Evolutionary conservation across 768 basidiomycete genomes (phyloP).

Genomic region (Kwoniella sp.): DNA sequence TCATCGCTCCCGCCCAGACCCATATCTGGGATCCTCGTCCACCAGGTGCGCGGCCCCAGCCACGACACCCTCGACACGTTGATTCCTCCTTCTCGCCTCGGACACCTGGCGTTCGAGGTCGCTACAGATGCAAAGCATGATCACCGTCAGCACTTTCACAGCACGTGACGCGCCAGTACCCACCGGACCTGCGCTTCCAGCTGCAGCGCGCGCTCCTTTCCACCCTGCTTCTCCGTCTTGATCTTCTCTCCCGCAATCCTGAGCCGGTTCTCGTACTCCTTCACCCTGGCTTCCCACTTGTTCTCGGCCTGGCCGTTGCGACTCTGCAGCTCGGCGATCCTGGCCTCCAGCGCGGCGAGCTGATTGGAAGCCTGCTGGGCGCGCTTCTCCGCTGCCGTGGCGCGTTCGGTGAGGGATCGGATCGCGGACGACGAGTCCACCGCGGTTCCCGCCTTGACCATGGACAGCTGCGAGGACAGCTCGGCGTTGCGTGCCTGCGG

Average conservation of each 20-base stretch:
- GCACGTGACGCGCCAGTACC: slow-evolving; percentile 10
- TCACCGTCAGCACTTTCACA: background rate
- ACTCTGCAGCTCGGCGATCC: slow-evolving; percentile 67
- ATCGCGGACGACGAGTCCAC: slow-evolving; percentile 61
- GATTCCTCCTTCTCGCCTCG: slow-evolving; percentile 66
- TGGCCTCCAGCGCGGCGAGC: slow-evolving; percentile 75
- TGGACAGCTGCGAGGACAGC: slow-evolving; percentile 64
- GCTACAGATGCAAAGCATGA: slow-evolving; percentile 51
- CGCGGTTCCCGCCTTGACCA: slow-evolving; percentile 58
- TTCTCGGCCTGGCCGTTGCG: slow-evolving; percentile 68
- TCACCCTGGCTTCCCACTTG: slow-evolving; percentile 94
- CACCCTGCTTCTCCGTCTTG: slow-evolving; percentile 88
- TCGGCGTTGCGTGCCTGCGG: slow-evolving; percentile 68
- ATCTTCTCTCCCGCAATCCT: slow-evolving; percentile 83
- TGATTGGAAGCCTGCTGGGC: slow-evolving; percentile 80
- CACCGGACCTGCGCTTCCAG: slow-evolving; percentile 47
- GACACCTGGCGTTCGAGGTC: slow-evolving; percentile 72
- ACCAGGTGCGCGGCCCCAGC: slow-evolving; percentile 36
- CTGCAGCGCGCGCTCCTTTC: slow-evolving; percentile 64
- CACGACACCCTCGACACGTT: slow-evolving; percentile 40
- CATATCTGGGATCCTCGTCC: background rate
- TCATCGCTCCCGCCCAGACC: background rate
- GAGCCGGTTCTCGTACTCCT: slow-evolving; percentile 78
- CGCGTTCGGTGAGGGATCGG: slow-evolving; percentile 65
- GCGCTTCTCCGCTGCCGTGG: slow-evolving; percentile 80